Evolutionary conservation across 2,329 filamentous ascomycete genomes (phyloP), one percentile per base, ranked within the genome.

Genomic region (Trichophyton rubrum): DNA sequence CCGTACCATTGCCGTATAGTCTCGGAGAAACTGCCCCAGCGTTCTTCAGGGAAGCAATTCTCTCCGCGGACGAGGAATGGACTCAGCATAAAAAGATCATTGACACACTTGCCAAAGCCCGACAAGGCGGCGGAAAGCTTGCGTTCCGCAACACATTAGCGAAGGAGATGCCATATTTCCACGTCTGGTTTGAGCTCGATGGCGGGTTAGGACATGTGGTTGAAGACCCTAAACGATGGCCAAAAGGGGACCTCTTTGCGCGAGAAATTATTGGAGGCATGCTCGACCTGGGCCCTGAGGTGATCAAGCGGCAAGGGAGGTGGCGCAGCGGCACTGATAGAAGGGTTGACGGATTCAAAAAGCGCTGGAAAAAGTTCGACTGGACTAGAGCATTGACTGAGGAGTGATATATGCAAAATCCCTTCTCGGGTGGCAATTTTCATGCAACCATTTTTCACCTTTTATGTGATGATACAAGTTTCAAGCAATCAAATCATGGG

Each of bases 151-250:
- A 85, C 61, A 87, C 82, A 20, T 79, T 99, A 63, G 89, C 89
- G 11, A 96, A 95, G 75, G 92, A 99, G 77, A 92, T 95, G 88
- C 92, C 95, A 0, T 99, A 99, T 72, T 99, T 99, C 69, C 93
- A 99, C 72, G 92, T 86, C 20, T 99, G 92, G 91, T 97, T 97
- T 71, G 83, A 85, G 59, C 77, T 99, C 0, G 91, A 99, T 70
- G 93, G 93, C 1, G 93, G 93, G 0, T 75, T 99, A 65, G 93
- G 90, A 0, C 93, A 99, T 72, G 79, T 99, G 7, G 88, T 99
- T 0, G 93, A 99, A 74, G 89, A 99, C 67, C 78, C 85, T 30
- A 81, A 84, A 56, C 79, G 85, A 58, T 99, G 93, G 93, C 95
- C 95, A 0, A 83, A 82, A 67, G 92, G 92, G 0, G 93, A 99